These are phyloP conservation scores for Endocarpon pusillum DNA, from an alignment of 495 filamentous ascomycete genomes.

Conservation along the genomic window DNA sequence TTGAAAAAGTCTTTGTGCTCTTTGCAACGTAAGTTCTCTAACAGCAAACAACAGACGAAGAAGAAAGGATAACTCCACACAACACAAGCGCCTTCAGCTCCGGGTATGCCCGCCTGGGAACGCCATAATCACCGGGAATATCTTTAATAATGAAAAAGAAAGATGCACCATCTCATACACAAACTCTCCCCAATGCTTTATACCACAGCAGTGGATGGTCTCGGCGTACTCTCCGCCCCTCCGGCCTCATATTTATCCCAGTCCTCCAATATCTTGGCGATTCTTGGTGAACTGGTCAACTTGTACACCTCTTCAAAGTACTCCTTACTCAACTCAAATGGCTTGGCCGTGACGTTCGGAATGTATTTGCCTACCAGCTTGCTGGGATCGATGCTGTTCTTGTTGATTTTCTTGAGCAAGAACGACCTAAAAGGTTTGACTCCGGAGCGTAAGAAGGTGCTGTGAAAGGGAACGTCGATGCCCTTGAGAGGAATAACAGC, in stretches of 20 bases:
- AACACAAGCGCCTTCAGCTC: no score
- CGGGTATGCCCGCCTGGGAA: no score
- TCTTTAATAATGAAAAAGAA: not conserved
- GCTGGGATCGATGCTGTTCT: conserved; percentile 88
- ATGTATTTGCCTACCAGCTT: conserved; percentile 98
- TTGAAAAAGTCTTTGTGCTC: no score
- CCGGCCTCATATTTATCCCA: conserved; percentile 50
- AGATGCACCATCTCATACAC: conserved; percentile 3
- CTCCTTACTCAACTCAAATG: conserved; percentile 90
- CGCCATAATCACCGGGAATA: not conserved
- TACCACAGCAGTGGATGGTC: no score
- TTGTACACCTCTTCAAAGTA: conserved; percentile 98
- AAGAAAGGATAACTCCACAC: no score
- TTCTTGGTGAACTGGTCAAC: conserved; percentile 82
- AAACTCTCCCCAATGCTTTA: conserved; percentile 8
- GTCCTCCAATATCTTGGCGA: conserved; percentile 78
- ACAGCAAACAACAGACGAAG: no score
- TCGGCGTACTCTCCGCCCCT: conserved; percentile 19
- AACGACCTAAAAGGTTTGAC: conserved; percentile 97
- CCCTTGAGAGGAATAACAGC: conserved; percentile 92
- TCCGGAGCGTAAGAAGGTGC: conserved; percentile 88
- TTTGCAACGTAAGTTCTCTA: no score
- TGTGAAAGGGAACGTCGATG: conserved; percentile 98
- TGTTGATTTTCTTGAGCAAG: conserved; percentile 98
- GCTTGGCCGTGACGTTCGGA: conserved; percentile 89